Evolutionary conservation across 257 asterid genomes (phyloP), one percentile per base, ranked within the genome.

Genomic region (Echium plantagineum): DNA sequence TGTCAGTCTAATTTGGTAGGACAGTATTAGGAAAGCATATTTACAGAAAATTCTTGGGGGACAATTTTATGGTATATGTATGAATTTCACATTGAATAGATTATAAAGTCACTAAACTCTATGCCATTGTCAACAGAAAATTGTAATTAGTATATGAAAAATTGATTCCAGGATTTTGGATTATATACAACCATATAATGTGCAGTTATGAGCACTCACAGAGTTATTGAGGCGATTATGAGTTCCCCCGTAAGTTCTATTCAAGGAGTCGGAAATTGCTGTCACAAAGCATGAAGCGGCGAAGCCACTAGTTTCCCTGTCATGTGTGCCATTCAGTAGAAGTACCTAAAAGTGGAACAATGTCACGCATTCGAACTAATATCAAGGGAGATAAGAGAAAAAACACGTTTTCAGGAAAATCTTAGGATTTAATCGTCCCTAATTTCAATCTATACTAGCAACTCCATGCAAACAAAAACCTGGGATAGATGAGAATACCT

Each of bases 241-340:
- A 20, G 88, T 80, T 61, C 72, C 80, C 52, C 95, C 98, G 53
- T 83, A 71, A 2, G 95, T 88, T 70, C 98, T 84, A 81, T 88
- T 91, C 69, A 91, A 59, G 64, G 98, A 95, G 83, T 84, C 94
- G 0, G 98, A 67, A 63, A 91, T 85, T 26, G 98, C 94, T 59
- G 94, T 87, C 69, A 88, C 96, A 72, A 91, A 91, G 79, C 87
- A 70, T 57, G 95, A 85, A 70, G 98, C 95, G 52, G 80, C 78
- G 67, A 91, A 81, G 76, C 84, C 90, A 71, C 81, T 64, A 57
- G 98, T 85, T 76, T 91, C 98, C 69, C 98, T 82, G 75, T 91
- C 98, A 63, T 74, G 83, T 22, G 95, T 78, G 66, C 95, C 93
- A 65, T 87, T 91, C 81, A 91, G 81, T 63, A 91, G 72, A 73